Base-by-base conservation (phyloP, 2,329 filamentous ascomycete species). In the Fusarium sp. region DNA sequence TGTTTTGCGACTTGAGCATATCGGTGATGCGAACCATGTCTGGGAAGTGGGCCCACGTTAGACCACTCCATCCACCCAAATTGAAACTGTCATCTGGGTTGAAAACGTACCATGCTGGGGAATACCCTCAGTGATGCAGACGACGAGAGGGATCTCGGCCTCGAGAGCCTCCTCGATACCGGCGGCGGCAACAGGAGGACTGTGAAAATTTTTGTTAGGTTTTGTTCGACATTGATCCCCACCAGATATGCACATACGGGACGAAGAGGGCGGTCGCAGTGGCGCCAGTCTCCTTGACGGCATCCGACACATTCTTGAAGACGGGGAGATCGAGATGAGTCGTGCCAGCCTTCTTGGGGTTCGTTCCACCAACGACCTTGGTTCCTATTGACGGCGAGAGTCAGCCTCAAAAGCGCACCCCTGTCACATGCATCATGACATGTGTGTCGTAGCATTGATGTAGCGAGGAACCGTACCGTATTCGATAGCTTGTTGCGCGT, bases 21-120 rank as follows among this genome's bases (percentile, higher is more conserved):
- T 95, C 92, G 84, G 97, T 98, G 85, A 98, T 98, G 87, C 96
- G 95, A 80, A 98, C 95, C 97, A 99, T 99, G 88, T 99, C 95
- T 97, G 71, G 41, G 71, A 61, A 62, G 63, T 77, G 72, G 56
- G 69, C 63, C 56, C 50, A 62, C 33, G 69, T 67, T 67, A 75
- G 67, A 61, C 72, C 41, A 20, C 48, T 37, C 43, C 43, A 45
- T 31, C 20, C 10, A 50, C 48, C 27, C 27, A 52, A 52, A n/a
- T 52, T 50, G 22, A 27, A 29, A 29, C 39, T 29, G 37, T 35
- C 50, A 57, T 59, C 29, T 56, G 65, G 61, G 65, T 29, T 62
- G 56, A 39, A 58, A 68, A 83, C 90, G 80, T 90, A 96, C 94
- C 95, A 86, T 98, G 95, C 87, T 98, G 96, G 78, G 95, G 96